A percentile compares a stretch with the other conserved stretches of the same genome.
Evolutionary conservation across 495 filamentous ascomycete species (phyloP).

Genomic region (Endocarpon pusillum): DNA sequence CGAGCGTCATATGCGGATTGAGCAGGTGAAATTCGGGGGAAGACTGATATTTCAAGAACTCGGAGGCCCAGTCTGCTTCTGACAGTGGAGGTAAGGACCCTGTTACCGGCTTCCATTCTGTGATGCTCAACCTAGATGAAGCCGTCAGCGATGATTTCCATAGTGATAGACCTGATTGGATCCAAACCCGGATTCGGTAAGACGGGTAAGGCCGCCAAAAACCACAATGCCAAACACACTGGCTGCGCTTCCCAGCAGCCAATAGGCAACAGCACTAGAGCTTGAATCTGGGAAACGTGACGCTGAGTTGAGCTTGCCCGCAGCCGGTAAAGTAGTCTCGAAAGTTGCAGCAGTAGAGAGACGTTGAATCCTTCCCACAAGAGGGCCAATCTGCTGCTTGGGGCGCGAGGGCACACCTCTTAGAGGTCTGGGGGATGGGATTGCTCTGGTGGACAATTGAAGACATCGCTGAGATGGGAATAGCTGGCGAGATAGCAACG

Average conservation of each 20-base stretch:
- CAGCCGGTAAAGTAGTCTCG: too few species aligned
- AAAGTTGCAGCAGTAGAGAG: too few species aligned
- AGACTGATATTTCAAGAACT: slow-evolving; percentile 78
- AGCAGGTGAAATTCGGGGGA: slow-evolving; percentile 83
- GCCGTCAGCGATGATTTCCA: slow-evolving; percentile 8
- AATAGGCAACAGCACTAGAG: slow-evolving; percentile 67
- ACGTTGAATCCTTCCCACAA: too few species aligned
- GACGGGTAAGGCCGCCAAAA: slow-evolving; percentile 78
- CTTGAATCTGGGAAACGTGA: slow-evolving; percentile 53
- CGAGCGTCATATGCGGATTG: slow-evolving; percentile 78
- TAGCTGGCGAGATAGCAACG: slow-evolving; percentile 28
- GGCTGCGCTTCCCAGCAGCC: slow-evolving; percentile 77
- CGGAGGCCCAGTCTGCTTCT: slow-evolving; percentile 63
- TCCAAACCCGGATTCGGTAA: slow-evolving; percentile 87
- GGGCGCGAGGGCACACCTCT: too few species aligned
- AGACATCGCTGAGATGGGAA: slow-evolving; percentile 40
- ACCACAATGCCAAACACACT: slow-evolving; percentile 94
- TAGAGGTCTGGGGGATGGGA: too few species aligned
- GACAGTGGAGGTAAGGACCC: slow-evolving; percentile 77
- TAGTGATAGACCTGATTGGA: too few species aligned
- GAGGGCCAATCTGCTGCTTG: too few species aligned
- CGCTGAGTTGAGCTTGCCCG: too few species aligned
- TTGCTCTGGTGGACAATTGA: slow-evolving; percentile 16
- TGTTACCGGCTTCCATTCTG: slow-evolving; percentile 96
- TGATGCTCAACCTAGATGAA: slow-evolving; percentile 68